phyloP scores from a whole-genome alignment of 2,329 filamentous ascomycete species.

The Cadophora gregata region DNA sequence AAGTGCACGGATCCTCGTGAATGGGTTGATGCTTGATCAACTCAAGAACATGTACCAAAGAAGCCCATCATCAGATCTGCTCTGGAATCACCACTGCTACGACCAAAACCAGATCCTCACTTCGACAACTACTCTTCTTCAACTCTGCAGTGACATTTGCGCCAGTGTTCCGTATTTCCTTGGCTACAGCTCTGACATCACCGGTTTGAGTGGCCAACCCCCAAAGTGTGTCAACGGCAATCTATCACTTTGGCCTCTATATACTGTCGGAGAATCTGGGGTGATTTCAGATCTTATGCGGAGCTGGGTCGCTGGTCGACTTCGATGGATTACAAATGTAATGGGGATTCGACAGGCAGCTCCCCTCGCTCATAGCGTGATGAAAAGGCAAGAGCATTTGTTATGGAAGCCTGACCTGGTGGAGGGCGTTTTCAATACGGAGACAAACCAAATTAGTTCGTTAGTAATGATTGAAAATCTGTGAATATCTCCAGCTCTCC shows the following conservation, averaged over 20 bases:
- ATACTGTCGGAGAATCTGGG: constrained; percentile 33
- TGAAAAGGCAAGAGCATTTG: constrained; percentile 22
- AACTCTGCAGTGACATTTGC: constrained; percentile 39
- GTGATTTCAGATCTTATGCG: constrained; percentile 37
- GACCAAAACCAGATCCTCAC: constrained; percentile 30
- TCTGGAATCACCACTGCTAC: constrained; percentile 19
- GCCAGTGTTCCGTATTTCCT: constrained; percentile 38
- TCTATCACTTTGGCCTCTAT: constrained; percentile 40
- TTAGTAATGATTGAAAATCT: too few species aligned
- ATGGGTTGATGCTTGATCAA: constrained; percentile 38
- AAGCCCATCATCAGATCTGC: constrained; percentile 16
- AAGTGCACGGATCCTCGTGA: constrained; percentile 36
- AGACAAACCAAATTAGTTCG: background rate
- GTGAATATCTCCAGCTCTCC: too few species aligned
- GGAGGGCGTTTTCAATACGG: background rate
- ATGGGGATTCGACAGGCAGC: constrained; percentile 39
- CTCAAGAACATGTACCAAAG: constrained; percentile 31
- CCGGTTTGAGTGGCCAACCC: background rate
- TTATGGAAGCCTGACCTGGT: constrained; percentile 14
- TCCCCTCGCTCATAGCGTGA: constrained; percentile 31
- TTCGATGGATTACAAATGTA: constrained; percentile 37
- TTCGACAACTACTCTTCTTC: constrained; percentile 29
- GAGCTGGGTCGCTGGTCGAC: constrained; percentile 36
- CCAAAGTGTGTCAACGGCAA: constrained; percentile 36
- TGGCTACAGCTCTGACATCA: constrained; percentile 23